phyloP scores from a whole-genome alignment of 2,329 filamentous ascomycete genomes.

The Colletotrichum cereale region DNA sequence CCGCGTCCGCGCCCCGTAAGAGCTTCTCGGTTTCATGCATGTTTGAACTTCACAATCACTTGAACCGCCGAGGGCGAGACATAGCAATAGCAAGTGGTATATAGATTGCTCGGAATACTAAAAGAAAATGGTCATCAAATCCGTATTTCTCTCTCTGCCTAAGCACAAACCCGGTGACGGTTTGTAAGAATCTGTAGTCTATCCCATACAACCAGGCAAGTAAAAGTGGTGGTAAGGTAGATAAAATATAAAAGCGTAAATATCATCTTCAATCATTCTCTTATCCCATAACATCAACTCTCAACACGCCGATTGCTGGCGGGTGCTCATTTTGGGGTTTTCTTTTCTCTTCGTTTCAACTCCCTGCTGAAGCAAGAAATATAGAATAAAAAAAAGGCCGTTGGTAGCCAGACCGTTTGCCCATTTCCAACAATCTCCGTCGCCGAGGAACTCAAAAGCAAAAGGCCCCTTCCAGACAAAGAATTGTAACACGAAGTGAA shows the following conservation, averaged over 20 bases:
- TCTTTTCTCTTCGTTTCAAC: conserved; percentile 42
- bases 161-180: conserved; percentile 55
- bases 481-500: conserved; percentile 37
- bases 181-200: conserved; percentile 54
- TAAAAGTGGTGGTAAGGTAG: conserved; percentile 10
- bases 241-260: conserved; percentile 32
- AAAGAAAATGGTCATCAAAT: neutral
- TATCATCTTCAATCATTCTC: conserved; percentile 43
- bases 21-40: neutral
- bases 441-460: conserved; percentile 36
- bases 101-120: neutral
- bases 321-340: conserved; percentile 41
- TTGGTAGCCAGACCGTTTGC: conserved; percentile 41
- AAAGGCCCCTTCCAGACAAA: conserved; percentile 12
- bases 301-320: conserved; percentile 21
- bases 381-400: conserved; percentile 38
- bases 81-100: neutral
- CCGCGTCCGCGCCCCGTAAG: neutral
- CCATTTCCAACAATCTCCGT: conserved; percentile 16
- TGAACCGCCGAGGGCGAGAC: neutral
- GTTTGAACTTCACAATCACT: neutral
- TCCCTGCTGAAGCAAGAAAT: conserved; percentile 35
- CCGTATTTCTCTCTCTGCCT: conserved; percentile 25
- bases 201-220: conserved; percentile 49
- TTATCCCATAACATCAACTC: conserved; percentile 41